These are phyloP conservation scores for Aspergillus leporis DNA, from an alignment of 495 filamentous ascomycete species.

Conservation along the genomic window DNA sequence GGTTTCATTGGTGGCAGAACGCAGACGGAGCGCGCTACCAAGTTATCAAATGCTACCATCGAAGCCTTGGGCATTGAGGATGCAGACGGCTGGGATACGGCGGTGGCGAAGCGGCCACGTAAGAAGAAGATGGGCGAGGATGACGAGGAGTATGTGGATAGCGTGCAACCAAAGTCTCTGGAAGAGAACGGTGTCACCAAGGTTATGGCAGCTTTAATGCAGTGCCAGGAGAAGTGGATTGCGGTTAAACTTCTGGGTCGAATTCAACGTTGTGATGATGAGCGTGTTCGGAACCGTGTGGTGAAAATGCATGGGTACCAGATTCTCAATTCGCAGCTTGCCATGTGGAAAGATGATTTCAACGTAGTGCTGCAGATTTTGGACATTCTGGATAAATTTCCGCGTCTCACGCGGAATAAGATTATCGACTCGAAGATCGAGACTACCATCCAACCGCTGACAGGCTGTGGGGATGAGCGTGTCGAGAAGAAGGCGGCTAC, in stretches of 20 bases:
- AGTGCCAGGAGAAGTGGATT: slow-evolving; percentile 99
- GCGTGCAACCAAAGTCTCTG: slow-evolving; percentile 77
- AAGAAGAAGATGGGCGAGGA: slow-evolving; percentile 94
- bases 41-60: slow-evolving; percentile 84
- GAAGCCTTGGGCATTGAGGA: slow-evolving; percentile 97
- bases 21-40: slow-evolving; percentile 92
- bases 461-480: slow-evolving; percentile 66
- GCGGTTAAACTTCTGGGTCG: slow-evolving; percentile 90
- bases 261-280: slow-evolving; percentile 87
- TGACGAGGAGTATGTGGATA: slow-evolving; percentile 96
- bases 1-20: slow-evolving; percentile 97
- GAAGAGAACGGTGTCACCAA: slow-evolving; percentile 90
- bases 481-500: slow-evolving; percentile 69
- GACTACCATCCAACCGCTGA: slow-evolving; percentile 70
- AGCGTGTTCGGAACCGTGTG: slow-evolving; percentile 82
- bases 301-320: slow-evolving; percentile 97
- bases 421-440: slow-evolving; percentile 97
- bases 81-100: slow-evolving; percentile 86
- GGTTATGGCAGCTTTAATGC: slow-evolving; percentile 98
- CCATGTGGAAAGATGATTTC: slow-evolving; percentile 80
- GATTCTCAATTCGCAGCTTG: slow-evolving; percentile 83
- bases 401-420: slow-evolving; percentile 93
- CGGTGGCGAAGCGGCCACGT: slow-evolving; percentile 81
- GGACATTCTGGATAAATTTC: slow-evolving; percentile 85
- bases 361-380: slow-evolving; percentile 88